A percentile compares a stretch with the other conserved stretches of the same genome.
These are phyloP conservation scores for Pythium pectinolyticum DNA, from an alignment of 352 stramenopile genomes.

Conservation along the genomic window DNA sequence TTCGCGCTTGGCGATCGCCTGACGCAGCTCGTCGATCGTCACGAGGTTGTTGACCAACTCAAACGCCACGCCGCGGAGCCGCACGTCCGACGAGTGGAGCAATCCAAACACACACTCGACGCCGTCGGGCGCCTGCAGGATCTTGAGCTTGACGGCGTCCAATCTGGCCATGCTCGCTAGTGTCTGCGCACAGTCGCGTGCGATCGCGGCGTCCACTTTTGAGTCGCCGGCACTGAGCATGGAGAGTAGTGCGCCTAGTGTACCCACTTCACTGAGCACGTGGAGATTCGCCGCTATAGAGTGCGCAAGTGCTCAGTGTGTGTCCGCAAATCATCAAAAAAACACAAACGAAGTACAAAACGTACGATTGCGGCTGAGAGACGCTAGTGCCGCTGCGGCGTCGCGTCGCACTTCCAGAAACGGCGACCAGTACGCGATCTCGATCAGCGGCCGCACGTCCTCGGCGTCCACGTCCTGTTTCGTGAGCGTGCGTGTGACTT, in stretches of 20 bases:
- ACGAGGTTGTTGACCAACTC: constrained; percentile 65
- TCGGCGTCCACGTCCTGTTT: constrained; percentile 65
- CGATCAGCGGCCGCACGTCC: constrained; percentile 72
- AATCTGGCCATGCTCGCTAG: constrained; percentile 61
- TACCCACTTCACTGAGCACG: constrained; percentile 63
- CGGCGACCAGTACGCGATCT: constrained; percentile 87
- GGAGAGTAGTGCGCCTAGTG: constrained; percentile 70
- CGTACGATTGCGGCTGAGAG: constrained; percentile 72
- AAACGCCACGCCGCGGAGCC: constrained; percentile 52
- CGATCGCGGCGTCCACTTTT: constrained; percentile 57
- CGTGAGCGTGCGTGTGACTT: constrained; percentile 26
- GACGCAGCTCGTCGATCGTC: constrained; percentile 53
- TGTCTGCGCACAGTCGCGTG: constrained; percentile 63
- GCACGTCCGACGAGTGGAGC: constrained; percentile 49
- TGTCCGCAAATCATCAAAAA: too few relatives aligned
- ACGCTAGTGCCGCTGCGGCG: constrained; percentile 68
- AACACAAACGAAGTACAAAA: constrained; percentile 1
- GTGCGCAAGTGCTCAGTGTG: neutral
- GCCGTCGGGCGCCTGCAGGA: constrained; percentile 66
- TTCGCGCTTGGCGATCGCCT: constrained; percentile 62
- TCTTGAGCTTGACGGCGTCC: constrained; percentile 49
- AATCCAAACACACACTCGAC: constrained; percentile 73
- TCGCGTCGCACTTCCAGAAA: constrained; percentile 82
- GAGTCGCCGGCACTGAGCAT: constrained; percentile 59
- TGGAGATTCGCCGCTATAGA: constrained; percentile 61